Conservation (phyloP, 2,329 filamentous ascomycete species). For the Microsporum ferrugineum region DNA sequence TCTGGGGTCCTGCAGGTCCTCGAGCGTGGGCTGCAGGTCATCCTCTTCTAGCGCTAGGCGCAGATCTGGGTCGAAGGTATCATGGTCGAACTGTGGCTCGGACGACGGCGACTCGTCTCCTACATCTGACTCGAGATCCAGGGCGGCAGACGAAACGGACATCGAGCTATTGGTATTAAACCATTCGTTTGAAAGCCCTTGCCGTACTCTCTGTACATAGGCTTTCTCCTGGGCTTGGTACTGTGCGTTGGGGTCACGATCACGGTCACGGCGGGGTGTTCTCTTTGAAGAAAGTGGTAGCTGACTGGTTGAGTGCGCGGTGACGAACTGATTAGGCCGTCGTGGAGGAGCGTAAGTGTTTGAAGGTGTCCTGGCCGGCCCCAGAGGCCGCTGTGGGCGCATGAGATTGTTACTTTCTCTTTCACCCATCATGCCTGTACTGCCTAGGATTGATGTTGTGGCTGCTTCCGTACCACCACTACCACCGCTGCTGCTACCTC, state of each 20-base stretch:
- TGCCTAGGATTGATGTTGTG: background rate
- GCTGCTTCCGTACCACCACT: background rate
- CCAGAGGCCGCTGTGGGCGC: constrained; percentile 55
- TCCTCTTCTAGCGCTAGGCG: constrained; percentile 88
- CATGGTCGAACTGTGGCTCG: constrained; percentile 68
- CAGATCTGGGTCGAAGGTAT: constrained; percentile 81
- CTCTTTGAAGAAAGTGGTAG: constrained; percentile 47
- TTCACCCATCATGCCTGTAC: background rate
- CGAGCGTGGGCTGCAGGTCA: constrained; percentile 73
- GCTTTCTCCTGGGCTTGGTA: constrained; percentile 83
- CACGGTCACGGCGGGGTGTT: constrained; percentile 26
- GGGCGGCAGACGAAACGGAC: constrained; percentile 37
- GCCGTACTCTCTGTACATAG: constrained; percentile 82
- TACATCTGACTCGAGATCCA: constrained; percentile 66
- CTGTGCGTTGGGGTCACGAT: constrained; percentile 56
- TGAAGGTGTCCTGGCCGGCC: constrained; percentile 61
- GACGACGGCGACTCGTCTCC: constrained; percentile 86
- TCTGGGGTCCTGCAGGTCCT: constrained; percentile 77
- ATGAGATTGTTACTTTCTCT: constrained; percentile 4
- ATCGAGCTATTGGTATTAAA: constrained; percentile 57
- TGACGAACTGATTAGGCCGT: constrained; percentile 43
- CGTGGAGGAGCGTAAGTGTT: constrained; percentile 61
- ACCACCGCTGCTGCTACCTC: background rate
- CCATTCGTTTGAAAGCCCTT: constrained; percentile 61
- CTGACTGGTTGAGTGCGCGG: constrained; percentile 38